Evolutionary conservation across 768 basidiomycete genomes (phyloP).

Genomic region (Ephemerocybe angulata): DNA sequence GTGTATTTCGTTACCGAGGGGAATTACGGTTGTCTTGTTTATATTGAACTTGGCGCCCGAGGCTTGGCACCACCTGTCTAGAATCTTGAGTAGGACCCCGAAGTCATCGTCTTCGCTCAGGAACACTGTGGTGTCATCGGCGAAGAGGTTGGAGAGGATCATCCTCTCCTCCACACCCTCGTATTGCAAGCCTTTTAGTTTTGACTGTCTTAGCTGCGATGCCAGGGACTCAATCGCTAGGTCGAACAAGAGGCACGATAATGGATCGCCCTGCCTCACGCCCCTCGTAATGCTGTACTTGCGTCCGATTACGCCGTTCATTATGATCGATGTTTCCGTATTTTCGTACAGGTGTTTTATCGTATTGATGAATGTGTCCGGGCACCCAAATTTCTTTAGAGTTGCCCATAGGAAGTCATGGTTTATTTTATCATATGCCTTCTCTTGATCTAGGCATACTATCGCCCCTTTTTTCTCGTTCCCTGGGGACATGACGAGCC

Average conservation of each 20-base stretch:
- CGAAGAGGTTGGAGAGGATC: conserved; percentile 34
- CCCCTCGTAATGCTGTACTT: conserved; percentile 28
- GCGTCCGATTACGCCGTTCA: conserved; percentile 30
- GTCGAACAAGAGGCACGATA: conserved; percentile 37
- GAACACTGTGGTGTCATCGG: conserved; percentile 38
- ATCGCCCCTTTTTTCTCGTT: conserved; percentile 25
- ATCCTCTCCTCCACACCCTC: conserved; percentile 12
- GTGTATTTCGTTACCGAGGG: conserved; percentile 23
- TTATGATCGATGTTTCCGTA: conserved; percentile 26
- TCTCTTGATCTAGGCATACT: conserved; percentile 32
- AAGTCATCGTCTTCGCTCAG: conserved; percentile 27
- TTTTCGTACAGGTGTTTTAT: conserved; percentile 26
- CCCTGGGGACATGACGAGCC: conserved; percentile 21
- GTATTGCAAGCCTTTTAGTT: conserved; percentile 24
- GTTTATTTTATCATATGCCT: conserved; percentile 33
- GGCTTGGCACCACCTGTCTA: conserved; percentile 35
- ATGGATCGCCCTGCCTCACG: conserved; percentile 33
- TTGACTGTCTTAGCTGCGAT: conserved; percentile 23
- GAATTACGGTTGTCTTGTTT: conserved; percentile 37
- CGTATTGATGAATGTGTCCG: conserved; percentile 19
- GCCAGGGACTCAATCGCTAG: conserved; percentile 39
- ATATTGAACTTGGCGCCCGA: conserved; percentile 41
- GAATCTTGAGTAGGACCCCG: conserved; percentile 18
- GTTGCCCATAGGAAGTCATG: conserved; percentile 28
- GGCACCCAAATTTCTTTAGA: conserved; percentile 15